Evolutionary conservation across 108 stramenopile species (phyloP), one percentile per base, ranked within the genome.

Genomic region (Bacterosira constricta): DNA sequence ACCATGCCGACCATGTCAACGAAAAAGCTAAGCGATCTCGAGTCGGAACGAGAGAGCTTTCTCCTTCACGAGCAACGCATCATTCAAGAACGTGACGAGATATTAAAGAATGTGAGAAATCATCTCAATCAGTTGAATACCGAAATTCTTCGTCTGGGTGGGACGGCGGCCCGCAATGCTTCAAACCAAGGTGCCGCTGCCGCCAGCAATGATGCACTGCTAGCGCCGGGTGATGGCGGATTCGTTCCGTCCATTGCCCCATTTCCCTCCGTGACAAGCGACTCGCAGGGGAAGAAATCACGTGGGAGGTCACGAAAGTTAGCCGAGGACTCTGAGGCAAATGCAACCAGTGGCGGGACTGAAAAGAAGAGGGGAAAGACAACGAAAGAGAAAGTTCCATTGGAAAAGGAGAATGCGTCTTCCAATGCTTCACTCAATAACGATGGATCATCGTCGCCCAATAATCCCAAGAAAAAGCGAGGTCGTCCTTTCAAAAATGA

Each of bases 121-220:
- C 66, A 66, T 29, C 41, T 75, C 6, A 21, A 30, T 52, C 39
- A 50, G 31, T 41, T 75, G 2, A 49, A 75, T 53, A 30, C 10
- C 17, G 66, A 75, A 44, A 67, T 75, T 36, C 36, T 61, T 1
- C 30, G 58, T 12, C 75, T 66, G 21, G 75, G 75, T n/a, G 75
- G 75, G 25, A 69, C 17, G 10, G 27, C 63, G 8, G 7, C 11
- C 59, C 9, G 47, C 15, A 5, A 10, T 49, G 5, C 47, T 13
- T 13, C 47, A 49, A 18, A 18, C 9, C 9, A 18, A 6, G 20
- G 47, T 49, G 47, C 9, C 17, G 9, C 47, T 5, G 20, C 6
- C 5, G 6, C 47, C 9, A 49, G 6, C 13, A 6, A 6, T 5
- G 55, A 31, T 17, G 55, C 27, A 32, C 1, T 18, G 31, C 30